Percentiles rank a stretch among this genome's conserved stretches.
Evolutionary conservation across 225 moss, liverwort and hornwort genomes (phyloP).

Genomic region (Pseudisothecium myosuroides): DNA sequence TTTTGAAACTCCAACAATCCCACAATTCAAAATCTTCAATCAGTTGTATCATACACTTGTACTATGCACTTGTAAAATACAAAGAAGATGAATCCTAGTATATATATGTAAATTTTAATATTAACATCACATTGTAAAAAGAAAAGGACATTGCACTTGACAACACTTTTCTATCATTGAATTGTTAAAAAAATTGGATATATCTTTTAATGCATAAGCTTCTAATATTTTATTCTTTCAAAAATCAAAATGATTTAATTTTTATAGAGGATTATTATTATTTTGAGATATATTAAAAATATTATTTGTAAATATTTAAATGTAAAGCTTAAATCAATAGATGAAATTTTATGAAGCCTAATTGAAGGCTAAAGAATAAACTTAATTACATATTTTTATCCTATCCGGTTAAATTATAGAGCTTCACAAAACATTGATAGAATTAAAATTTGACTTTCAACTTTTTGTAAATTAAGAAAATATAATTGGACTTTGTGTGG

Average conservation of each 20-base stretch:
- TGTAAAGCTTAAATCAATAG: not conserved
- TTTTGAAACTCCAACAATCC: not conserved
- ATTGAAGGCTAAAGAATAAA: too few species aligned
- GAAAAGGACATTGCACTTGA: not conserved
- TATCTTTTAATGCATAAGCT: not conserved
- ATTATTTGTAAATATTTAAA: too few species aligned
- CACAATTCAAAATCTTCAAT: not conserved
- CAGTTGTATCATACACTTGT: not conserved
- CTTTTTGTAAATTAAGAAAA: not conserved
- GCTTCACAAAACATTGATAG: too few species aligned
- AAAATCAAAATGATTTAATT: not conserved
- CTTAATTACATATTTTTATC: not conserved
- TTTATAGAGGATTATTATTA: not conserved
- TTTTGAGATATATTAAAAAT: not conserved
- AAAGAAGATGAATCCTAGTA: not conserved
- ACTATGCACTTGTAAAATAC: fast-evolving
- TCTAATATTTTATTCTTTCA: not conserved
- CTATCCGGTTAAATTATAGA: fast-evolving
- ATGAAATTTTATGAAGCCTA: not conserved
- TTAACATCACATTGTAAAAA: not conserved
- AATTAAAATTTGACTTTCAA: not conserved
- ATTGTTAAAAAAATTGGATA: not conserved
- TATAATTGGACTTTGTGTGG: fast-evolving
- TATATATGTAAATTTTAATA: not conserved
- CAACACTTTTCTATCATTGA: not conserved